Percentiles rank a stretch among this genome's conserved stretches.
Evolutionary conservation across 1,284 basidiomycete species (phyloP).

Genomic region (Irpex sp.): DNA sequence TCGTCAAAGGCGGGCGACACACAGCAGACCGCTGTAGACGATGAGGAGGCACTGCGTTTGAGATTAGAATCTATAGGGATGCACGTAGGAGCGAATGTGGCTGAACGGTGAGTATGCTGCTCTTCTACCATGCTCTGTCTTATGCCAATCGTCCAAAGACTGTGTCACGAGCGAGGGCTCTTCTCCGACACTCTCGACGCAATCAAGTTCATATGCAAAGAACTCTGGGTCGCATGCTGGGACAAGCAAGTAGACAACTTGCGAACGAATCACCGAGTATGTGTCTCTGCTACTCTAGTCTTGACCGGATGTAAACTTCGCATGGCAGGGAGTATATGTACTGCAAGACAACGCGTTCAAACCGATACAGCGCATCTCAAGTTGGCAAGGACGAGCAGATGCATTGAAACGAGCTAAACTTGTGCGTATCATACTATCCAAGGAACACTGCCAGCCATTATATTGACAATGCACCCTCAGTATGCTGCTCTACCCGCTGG

Average conservation of each 20-base stretch:
- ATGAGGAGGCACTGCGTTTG: conserved; percentile 68
- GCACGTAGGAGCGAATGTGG: conserved; percentile 84
- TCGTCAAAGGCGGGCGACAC: conserved; percentile 28
- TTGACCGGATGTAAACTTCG: background rate
- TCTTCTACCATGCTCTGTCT: background rate
- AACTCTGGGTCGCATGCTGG: conserved; percentile 86
- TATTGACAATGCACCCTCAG: conserved; percentile 32
- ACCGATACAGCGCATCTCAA: conserved; percentile 76
- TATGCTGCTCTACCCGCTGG: conserved; percentile 79
- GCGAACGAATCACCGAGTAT: conserved; percentile 88
- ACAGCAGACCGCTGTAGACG: conserved; percentile 38
- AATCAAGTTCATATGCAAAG: conserved; percentile 96
- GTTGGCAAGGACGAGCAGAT: conserved; percentile 71
- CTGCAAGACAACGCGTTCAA: conserved; percentile 90
- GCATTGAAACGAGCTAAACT: conserved; percentile 70
- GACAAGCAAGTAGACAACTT: conserved; percentile 95
- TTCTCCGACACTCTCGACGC: conserved; percentile 85
- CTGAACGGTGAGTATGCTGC: conserved; percentile 63
- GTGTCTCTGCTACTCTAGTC: conserved; percentile 13
- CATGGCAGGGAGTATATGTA: conserved; percentile 82
- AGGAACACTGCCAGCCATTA: background rate
- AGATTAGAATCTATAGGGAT: conserved; percentile 82
- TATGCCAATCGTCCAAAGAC: conserved; percentile 35
- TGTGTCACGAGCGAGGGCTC: conserved; percentile 72
- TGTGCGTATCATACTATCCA: conserved; percentile 38